These are phyloP conservation scores for Ananas comosus DNA, from an alignment of 176 grass and related monocot genomes.

Conservation along the genomic window DNA sequence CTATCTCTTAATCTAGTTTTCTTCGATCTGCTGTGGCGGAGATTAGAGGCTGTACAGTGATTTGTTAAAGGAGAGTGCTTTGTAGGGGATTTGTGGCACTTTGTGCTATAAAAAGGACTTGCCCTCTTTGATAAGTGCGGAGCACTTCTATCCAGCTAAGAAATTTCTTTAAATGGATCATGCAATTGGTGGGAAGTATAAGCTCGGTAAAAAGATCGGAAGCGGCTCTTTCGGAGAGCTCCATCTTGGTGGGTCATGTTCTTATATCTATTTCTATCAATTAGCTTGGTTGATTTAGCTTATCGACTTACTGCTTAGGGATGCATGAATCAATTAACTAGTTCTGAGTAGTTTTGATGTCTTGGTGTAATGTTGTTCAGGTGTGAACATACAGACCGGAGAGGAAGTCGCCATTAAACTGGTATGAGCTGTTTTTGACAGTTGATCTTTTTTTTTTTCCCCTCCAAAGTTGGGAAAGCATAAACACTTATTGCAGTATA, in stretches of 20 bases:
- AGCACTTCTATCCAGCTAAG: background rate
- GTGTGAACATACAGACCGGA: slow-evolving; percentile 63
- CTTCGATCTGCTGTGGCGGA: background rate
- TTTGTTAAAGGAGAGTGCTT: background rate
- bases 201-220: slow-evolving; percentile 75
- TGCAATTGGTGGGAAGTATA: slow-evolving; percentile 59
- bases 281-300: background rate
- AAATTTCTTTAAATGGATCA: slow-evolving; percentile 39
- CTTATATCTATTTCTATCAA: background rate
- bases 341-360: background rate
- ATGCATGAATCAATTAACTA: background rate
- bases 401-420: slow-evolving; percentile 72
- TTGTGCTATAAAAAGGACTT: background rate
- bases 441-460: background rate
- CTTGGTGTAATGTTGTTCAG: slow-evolving; percentile 18
- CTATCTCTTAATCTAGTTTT: background rate
- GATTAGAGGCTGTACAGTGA: background rate
- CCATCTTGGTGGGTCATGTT: slow-evolving; percentile 36
- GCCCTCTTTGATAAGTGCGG: background rate
- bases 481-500: background rate
- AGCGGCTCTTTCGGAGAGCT: slow-evolving; percentile 74
- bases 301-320: background rate
- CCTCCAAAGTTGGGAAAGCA: background rate
- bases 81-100: background rate
- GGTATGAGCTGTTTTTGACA: slow-evolving; percentile 27